Conservation (phyloP, 106 monocot species). For the Posidonia australis region DNA sequence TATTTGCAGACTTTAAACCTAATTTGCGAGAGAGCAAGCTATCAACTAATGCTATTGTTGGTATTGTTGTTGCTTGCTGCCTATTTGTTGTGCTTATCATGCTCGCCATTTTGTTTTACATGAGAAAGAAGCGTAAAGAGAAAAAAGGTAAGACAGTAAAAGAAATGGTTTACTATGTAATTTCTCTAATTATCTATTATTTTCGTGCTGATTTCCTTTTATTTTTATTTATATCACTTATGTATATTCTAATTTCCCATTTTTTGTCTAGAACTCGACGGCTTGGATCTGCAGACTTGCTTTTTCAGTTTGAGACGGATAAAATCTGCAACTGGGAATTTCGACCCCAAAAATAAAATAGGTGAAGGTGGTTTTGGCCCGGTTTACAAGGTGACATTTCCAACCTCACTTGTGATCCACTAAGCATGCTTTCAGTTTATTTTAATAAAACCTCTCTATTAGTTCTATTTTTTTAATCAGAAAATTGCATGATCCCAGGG, state of each 20-base stretch:
- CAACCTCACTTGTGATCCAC: background rate
- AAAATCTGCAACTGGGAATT: slow-evolving; percentile 8
- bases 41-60: slow-evolving; percentile 1
- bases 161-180: background rate
- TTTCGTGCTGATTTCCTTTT: background rate
- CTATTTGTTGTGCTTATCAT: background rate
- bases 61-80: background rate
- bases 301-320: slow-evolving; percentile 3
- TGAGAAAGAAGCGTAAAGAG: background rate
- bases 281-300: background rate
- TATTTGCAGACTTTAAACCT: slow-evolving; percentile 5
- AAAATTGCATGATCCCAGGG: slow-evolving; percentile 1
- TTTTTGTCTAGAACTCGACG: background rate
- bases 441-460: background rate
- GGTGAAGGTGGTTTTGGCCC: slow-evolving; percentile 11
- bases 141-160: background rate
- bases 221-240: too few relatives aligned
- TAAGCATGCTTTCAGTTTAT: background rate
- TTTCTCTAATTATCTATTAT: background rate
- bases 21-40: background rate
- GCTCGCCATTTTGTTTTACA: too few relatives aligned
- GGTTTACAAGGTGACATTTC: slow-evolving; percentile 5
- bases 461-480: background rate
- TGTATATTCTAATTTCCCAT: background rate
- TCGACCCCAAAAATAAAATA: slow-evolving; percentile 7